A percentile compares a stretch with the other conserved stretches of the same genome.
Evolutionary conservation across 345 rosid species (phyloP).

Genomic region (Populus alba): DNA sequence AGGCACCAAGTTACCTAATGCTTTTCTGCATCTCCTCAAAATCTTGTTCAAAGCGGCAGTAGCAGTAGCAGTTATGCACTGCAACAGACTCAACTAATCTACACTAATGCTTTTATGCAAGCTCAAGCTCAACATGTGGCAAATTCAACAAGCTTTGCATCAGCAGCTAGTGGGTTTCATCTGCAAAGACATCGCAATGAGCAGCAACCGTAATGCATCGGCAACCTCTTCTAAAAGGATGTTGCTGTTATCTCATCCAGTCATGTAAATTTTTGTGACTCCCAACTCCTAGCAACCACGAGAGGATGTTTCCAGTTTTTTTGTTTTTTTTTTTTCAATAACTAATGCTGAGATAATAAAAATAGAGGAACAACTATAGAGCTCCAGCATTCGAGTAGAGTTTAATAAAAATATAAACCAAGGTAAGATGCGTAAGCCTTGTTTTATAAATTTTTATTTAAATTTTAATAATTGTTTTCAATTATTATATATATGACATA

Average conservation of each 20-base stretch:
- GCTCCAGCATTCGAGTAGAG: no score
- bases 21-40: constrained; percentile 59
- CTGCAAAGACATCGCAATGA: constrained; percentile 64
- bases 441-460: no score
- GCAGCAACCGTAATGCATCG: constrained; percentile 44
- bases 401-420: no score
- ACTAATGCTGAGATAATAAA: no score
- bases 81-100: constrained; percentile 60
- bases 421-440: no score
- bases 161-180: constrained; percentile 47
- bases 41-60: constrained; percentile 60
- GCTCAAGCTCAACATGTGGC: constrained; percentile 53
- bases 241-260: constrained; percentile 51
- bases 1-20: constrained; percentile 56
- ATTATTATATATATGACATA: no score
- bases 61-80: constrained; percentile 51
- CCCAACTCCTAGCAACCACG: no score
- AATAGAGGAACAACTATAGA: no score
- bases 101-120: constrained; percentile 53
- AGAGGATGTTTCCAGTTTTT: no score
- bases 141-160: constrained; percentile 32
- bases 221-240: constrained; percentile 45
- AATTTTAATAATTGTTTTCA: no score
- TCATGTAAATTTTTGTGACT: neutral
- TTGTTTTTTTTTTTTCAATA: no score